Evolutionary conservation across 495 filamentous ascomycete species (phyloP), one percentile per base, ranked within the genome.

Genomic region (Aspergillus coremiiformis): DNA sequence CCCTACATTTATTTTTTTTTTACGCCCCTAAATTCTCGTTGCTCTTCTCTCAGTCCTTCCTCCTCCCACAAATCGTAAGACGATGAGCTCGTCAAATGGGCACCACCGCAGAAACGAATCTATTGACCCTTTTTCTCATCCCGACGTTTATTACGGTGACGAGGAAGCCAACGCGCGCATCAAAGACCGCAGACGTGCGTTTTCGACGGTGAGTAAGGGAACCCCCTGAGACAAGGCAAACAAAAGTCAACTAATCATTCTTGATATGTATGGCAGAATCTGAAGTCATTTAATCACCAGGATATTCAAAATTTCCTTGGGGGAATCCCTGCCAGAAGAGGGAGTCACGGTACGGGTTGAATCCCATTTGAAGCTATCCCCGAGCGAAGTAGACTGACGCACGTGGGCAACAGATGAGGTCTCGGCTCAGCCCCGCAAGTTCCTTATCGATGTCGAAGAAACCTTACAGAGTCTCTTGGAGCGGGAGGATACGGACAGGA

Each of bases 401-500:
- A 37, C 39, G 23, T 48, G 49, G 19, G 22, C 20, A 23, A 29
- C 61, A 80, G 80, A 83, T 69, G 79, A 78, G 56, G 55, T 68
- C 10, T 67, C 76, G 3, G 58, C 67, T 21, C 59, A 69, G 15
- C 75, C 80, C 22, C 84, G 86, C 46, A 82, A 83, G 55, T 90
- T 89, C 69, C 77, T 89, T 8, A 79, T 93, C 65, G 74, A 86
- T 44, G 89, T 95, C 51, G 84, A 91, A 12, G 69, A 78, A 15
- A 93, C 90, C 0, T 74, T 92, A 17, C 71, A 84, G 42, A 77
- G 75, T 22, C 75, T 98, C 22, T 72, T 87, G 24, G 78, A 80
- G 32, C 83, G 85, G 45, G 93, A 98, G 63, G 93, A 97, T 60
- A 91, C 90, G 3, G 90, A 98, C 67, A 71, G 76, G 17, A 95